phyloP scores from a whole-genome alignment of 2,329 filamentous ascomycete species.

The Bipolaris gigantea region DNA sequence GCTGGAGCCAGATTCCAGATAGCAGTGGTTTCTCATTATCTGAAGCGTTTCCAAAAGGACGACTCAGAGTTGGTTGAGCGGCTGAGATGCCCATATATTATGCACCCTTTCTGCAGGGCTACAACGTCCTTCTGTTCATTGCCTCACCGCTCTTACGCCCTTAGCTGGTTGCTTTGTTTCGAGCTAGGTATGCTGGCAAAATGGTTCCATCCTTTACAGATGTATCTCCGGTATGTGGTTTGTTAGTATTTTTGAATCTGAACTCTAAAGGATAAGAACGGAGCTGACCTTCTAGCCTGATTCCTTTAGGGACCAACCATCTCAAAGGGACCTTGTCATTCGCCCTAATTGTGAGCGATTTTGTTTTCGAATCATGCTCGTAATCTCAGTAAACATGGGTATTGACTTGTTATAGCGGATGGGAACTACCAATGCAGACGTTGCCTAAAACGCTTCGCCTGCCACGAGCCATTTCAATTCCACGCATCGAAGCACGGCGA shows the following conservation, averaged over 20 bases:
- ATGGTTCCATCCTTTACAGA: not conserved
- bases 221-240: not conserved
- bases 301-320: not conserved
- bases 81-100: not conserved
- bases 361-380: not conserved
- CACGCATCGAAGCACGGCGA: not conserved
- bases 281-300: slow-evolving; percentile 1
- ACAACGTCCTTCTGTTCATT: not conserved
- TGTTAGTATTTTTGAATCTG: not conserved
- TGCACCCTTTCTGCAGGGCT: slow-evolving; percentile 2
- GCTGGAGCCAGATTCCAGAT: not conserved
- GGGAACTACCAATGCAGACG: not conserved
- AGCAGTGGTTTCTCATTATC: not conserved
- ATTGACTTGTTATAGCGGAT: not conserved
- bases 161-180: no score
- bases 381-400: not conserved
- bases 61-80: not conserved
- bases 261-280: not conserved
- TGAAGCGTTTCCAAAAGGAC: not conserved
- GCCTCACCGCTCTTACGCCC: no score
- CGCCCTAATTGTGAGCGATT: not conserved
- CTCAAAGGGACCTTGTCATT: not conserved
- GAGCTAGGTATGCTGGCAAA: not conserved
- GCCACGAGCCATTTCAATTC: not conserved
- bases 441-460: not conserved